phyloP scores from a whole-genome alignment of 1,284 basidiomycete species.

The Porogramme epimiltina region DNA sequence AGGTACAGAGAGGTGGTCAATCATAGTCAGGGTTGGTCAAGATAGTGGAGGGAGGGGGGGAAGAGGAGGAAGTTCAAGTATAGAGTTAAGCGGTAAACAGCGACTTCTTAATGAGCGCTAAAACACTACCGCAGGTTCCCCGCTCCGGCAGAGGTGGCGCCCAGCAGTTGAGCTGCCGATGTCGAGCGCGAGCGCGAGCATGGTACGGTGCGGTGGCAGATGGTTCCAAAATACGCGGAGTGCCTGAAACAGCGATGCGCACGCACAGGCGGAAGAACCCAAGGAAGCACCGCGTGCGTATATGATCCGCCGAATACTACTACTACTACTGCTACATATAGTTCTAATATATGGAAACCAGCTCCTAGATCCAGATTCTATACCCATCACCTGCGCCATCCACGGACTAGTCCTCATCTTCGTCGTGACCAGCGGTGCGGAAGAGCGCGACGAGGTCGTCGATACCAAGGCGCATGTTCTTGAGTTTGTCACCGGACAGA shows the following conservation, averaged over 20 bases:
- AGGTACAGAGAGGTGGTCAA: slow-evolving; percentile 1
- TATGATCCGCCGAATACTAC: too few relatives aligned
- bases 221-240: too few relatives aligned
- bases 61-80: neutral
- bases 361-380: neutral
- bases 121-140: too few relatives aligned
- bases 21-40: slow-evolving; percentile 9
- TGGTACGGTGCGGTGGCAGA: too few relatives aligned
- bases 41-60: neutral
- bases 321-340: neutral
- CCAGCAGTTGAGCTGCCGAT: too few relatives aligned
- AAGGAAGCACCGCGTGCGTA: too few relatives aligned
- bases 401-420: slow-evolving; percentile 43
- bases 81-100: too few relatives aligned
- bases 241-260: too few relatives aligned
- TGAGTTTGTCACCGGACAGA: slow-evolving; percentile 85
- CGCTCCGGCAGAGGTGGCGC: too few relatives aligned
- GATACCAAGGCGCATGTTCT: slow-evolving; percentile 82
- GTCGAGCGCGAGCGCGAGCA: too few relatives aligned
- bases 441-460: slow-evolving; percentile 85
- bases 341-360: slow-evolving; percentile 1
- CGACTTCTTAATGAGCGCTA: too few relatives aligned
- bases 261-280: neutral
- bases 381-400: neutral
- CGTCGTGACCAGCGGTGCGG: slow-evolving; percentile 53